Evolutionary conservation across 2,329 filamentous ascomycete species (phyloP).

Genomic region (Zymoseptoria pseudotritici): DNA sequence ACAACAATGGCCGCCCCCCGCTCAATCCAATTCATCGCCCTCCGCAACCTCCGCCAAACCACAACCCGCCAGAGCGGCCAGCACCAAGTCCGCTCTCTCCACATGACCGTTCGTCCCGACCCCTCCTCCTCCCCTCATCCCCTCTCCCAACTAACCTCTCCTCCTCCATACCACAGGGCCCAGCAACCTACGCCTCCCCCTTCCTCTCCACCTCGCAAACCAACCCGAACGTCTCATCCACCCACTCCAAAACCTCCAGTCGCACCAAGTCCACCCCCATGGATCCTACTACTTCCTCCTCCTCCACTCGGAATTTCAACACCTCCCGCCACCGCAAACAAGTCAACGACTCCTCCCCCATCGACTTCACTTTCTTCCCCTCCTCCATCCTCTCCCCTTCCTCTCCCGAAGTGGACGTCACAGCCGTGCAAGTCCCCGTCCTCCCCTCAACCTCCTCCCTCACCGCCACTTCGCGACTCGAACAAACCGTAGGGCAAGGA

Average conservation of each 20-base stretch:
- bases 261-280: conserved; percentile 36
- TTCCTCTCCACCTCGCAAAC: conserved; percentile 47
- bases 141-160: conserved; percentile 24
- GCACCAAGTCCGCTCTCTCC: conserved; percentile 41
- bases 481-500: conserved; percentile 16
- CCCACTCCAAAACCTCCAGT: conserved; percentile 46
- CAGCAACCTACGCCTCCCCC: conserved; percentile 3
- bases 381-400: conserved; percentile 21
- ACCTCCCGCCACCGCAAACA: conserved; percentile 51
- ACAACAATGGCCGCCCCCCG: conserved; percentile 37
- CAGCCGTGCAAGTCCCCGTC: conserved; percentile 27
- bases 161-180: background rate
- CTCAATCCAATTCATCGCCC: conserved; percentile 36
- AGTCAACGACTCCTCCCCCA: conserved; percentile 51
- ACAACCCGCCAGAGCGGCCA: conserved; percentile 20
- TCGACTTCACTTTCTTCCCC: conserved; percentile 58
- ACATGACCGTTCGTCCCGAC: conserved; percentile 54
- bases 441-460: conserved; percentile 17
- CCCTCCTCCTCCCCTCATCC: conserved; percentile 47
- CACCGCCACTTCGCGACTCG: conserved; percentile 11
- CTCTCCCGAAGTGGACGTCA: conserved; percentile 12
- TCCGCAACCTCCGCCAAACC: conserved; percentile 30
- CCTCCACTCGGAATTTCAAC: conserved; percentile 49
- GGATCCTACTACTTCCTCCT: no score
- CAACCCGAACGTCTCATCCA: conserved; percentile 46